Conservation (phyloP, 345 rosid species). For the Citrus australasica region DNA sequence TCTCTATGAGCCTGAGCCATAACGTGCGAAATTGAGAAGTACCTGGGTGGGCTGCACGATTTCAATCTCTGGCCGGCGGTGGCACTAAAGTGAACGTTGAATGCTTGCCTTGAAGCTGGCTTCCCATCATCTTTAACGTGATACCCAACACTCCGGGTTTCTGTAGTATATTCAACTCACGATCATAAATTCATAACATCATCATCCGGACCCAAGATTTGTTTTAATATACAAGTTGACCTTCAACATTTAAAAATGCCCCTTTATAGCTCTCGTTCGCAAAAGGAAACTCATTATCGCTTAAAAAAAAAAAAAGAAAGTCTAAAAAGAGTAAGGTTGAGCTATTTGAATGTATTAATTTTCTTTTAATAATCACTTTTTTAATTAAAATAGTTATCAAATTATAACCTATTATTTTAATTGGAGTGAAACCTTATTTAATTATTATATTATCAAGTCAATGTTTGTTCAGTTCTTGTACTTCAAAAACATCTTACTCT, state of each 20-base stretch:
- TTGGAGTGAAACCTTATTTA: too few species aligned
- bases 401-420: too few species aligned
- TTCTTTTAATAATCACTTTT: too few species aligned
- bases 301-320: too few species aligned
- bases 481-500: rapidly evolving
- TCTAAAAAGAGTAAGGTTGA: too few species aligned
- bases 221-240: not conserved
- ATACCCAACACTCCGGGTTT: not conserved
- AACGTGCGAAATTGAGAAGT: not conserved
- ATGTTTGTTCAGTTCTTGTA: too few species aligned
- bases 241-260: not conserved
- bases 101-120: not conserved
- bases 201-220: not conserved
- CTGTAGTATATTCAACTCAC: too few species aligned
- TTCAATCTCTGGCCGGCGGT: not conserved
- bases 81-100: not conserved
- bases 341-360: too few species aligned
- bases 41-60: not conserved
- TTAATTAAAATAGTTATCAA: too few species aligned
- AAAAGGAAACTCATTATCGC: too few species aligned
- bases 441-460: too few species aligned
- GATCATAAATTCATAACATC: not conserved
- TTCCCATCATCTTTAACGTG: not conserved
- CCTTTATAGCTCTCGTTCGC: too few species aligned
- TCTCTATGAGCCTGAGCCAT: not conserved